Percentiles rank a stretch among this genome's conserved stretches.
Evolutionary conservation across 176 grass and related monocot species (phyloP).

Genomic region (Juncus effusus): DNA sequence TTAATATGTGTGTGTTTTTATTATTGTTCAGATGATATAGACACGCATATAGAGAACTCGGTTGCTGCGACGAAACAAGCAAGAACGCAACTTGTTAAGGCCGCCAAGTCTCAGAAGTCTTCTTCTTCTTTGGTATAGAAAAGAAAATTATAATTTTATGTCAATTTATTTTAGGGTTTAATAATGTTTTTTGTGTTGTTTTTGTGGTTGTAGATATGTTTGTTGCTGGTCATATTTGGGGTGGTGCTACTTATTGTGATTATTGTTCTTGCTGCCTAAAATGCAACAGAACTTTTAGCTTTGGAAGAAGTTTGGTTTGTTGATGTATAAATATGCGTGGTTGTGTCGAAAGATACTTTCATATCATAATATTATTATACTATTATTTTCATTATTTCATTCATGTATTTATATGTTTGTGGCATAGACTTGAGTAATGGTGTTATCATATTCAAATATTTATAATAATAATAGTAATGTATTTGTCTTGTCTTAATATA

Average conservation of each 20-base stretch:
- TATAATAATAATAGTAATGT: too few relatives aligned
- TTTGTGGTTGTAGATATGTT: constrained; percentile 47
- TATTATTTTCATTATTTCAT: constrained; percentile 25
- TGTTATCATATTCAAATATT: too few relatives aligned
- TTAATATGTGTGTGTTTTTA: too few relatives aligned
- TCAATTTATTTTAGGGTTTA: too few relatives aligned
- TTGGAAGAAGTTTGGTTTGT: background rate
- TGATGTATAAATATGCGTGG: constrained; percentile 27
- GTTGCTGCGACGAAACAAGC: constrained; percentile 35
- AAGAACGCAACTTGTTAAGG: constrained; percentile 28
- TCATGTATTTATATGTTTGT: constrained; percentile 29
- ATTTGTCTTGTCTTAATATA: too few relatives aligned
- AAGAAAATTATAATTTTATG: too few relatives aligned
- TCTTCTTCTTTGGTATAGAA: constrained; percentile 42
- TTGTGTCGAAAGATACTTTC: constrained; percentile 14
- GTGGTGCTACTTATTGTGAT: constrained; percentile 50
- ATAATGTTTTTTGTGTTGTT: background rate
- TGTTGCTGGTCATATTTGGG: constrained; percentile 43
- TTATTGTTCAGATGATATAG: constrained; percentile 52
- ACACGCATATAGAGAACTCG: constrained; percentile 31
- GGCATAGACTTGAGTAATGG: background rate
- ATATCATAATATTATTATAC: constrained; percentile 17
- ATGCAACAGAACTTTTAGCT: constrained; percentile 4
- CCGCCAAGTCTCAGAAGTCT: constrained; percentile 54
- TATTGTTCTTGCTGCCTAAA: constrained; percentile 65